These are phyloP conservation scores for Mycena galericulata DNA, from an alignment of 768 basidiomycete species.

Conservation along the genomic window DNA sequence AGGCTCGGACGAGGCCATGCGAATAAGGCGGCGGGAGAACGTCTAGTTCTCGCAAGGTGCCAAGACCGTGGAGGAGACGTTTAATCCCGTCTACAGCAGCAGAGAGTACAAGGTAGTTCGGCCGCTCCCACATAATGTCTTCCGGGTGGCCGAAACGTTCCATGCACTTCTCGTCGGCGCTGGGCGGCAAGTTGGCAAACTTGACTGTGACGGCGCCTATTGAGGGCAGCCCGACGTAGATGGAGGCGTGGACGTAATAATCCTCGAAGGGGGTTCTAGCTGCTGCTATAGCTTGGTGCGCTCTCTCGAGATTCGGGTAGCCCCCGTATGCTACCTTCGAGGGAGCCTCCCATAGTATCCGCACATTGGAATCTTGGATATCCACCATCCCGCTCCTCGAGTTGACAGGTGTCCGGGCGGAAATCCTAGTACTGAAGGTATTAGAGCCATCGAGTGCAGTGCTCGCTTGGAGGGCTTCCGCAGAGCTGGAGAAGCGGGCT, in stretches of 20 bases:
- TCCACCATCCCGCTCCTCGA: constrained; percentile 48
- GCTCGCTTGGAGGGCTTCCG: constrained; percentile 66
- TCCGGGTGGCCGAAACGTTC: constrained; percentile 59
- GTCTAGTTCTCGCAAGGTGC: constrained; percentile 55
- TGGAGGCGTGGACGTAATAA: constrained; percentile 56
- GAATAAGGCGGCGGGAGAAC: constrained; percentile 63
- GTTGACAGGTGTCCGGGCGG: constrained; percentile 60
- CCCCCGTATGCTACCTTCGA: constrained; percentile 70
- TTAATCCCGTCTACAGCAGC: constrained; percentile 52
- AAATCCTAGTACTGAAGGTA: constrained; percentile 53
- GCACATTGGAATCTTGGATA: constrained; percentile 66
- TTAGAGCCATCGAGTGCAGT: constrained; percentile 60
- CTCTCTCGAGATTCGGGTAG: constrained; percentile 62
- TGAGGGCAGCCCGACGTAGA: constrained; percentile 69
- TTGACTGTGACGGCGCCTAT: constrained; percentile 72
- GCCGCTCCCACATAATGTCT: constrained; percentile 63
- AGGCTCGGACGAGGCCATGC: constrained; percentile 62
- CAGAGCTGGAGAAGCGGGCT: constrained; percentile 60
- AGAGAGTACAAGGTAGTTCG: constrained; percentile 59
- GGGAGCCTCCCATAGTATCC: constrained; percentile 72
- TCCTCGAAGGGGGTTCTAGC: constrained; percentile 51
- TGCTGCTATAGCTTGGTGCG: constrained; percentile 63
- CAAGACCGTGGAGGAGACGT: constrained; percentile 52
- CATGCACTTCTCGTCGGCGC: constrained; percentile 54
- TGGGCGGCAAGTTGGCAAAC: constrained; percentile 65